Conservation (phyloP, 208 protist species). For the Vickermania ingenoplastis region DNA sequence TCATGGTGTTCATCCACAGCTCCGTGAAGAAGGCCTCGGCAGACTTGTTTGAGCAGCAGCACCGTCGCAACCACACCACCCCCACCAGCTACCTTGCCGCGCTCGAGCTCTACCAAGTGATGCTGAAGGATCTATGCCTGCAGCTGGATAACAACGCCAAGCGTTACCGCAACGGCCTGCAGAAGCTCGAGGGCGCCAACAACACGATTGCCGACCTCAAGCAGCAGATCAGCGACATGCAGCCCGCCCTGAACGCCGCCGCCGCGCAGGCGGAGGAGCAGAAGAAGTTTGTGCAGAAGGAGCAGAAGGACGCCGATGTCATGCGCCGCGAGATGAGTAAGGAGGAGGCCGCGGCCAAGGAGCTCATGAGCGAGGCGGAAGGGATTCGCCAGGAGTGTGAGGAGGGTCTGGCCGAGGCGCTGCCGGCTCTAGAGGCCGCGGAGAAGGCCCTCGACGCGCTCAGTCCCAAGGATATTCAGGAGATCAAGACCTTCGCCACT, state of each 20-base stretch:
- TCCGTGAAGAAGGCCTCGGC: conserved; percentile 71
- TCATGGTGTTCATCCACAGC: conserved; percentile 88
- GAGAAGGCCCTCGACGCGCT: conserved; percentile 87
- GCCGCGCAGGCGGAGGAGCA: conserved; percentile 85
- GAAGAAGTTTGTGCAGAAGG: conserved; percentile 67
- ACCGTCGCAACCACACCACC: conserved; percentile 92
- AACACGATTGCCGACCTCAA: conserved; percentile 90
- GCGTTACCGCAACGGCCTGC: conserved; percentile 80
- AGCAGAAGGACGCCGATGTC: conserved; percentile 84
- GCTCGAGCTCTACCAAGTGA: conserved; percentile 78
- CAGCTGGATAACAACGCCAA: conserved; percentile 33
- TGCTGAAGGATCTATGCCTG: conserved; percentile 64
- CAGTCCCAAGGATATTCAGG: conserved; percentile 87
- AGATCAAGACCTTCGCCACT: conserved; percentile 89
- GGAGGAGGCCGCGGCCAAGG: conserved; percentile 77
- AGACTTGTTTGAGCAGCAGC: conserved; percentile 80
- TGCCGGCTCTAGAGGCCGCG: conserved; percentile 89
- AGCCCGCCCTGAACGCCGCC: conserved; percentile 87
- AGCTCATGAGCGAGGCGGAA: conserved; percentile 78
- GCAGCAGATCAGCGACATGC: conserved; percentile 89
- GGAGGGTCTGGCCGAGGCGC: conserved; percentile 89
- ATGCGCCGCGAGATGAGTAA: conserved; percentile 59
- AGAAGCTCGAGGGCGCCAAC: conserved; percentile 91
- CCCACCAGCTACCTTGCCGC: conserved; percentile 93
- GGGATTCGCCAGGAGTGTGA: conserved; percentile 83